Base-by-base conservation (phyloP, 2,329 filamentous ascomycete genomes). In the Cladosporium sp. region DNA sequence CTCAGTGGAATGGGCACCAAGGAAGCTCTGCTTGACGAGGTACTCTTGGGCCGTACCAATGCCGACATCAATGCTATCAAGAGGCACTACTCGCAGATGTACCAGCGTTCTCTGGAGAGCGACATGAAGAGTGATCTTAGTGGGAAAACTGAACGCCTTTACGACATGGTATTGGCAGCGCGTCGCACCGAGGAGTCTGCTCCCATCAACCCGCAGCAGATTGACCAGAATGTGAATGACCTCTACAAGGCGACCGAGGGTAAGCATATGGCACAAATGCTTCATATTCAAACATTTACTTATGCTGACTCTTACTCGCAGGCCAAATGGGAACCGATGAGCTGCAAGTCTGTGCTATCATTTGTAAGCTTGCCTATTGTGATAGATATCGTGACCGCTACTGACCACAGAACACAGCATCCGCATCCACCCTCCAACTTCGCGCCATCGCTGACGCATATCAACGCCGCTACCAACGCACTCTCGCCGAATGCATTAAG, bases 41-140 rank as follows among this genome's bases (percentile, higher is more conserved):
- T 96, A 5, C 81, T 97, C 2, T 83, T 97, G 3, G 82, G 86
- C 8, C 84, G 93, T 37, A 89, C 86, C 37, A 97, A 97, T 69
- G 91, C 92, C 36, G 93, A 97, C 67, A 79, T 99, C 39, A 82
- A 84, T 56, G 90, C 90, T 39, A 97, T 99, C 79, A 96, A 95
- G 76, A 74, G 79, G 49, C 83, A 85, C 17, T 97, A 96, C 72
- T 82, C 87, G 45, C 82, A 82, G 15, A 84, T 82, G 0, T 92
- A 87, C 77, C 78, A 79, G 38, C 82, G 82, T 19, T 80, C 82
- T 15, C 82, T 97, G 1, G 88, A 92, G 67, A 76, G 79, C 12
- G 88, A 89, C 57, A 84, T 97, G 63, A 85, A 85, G 64, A 84
- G 82, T 19, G 93, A 97, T 65, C 78, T 97, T 19, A 93, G 88